Evolutionary conservation across 2,329 filamentous ascomycete species (phyloP), one percentile per base, ranked within the genome.

Genomic region (Phoma herbarum): DNA sequence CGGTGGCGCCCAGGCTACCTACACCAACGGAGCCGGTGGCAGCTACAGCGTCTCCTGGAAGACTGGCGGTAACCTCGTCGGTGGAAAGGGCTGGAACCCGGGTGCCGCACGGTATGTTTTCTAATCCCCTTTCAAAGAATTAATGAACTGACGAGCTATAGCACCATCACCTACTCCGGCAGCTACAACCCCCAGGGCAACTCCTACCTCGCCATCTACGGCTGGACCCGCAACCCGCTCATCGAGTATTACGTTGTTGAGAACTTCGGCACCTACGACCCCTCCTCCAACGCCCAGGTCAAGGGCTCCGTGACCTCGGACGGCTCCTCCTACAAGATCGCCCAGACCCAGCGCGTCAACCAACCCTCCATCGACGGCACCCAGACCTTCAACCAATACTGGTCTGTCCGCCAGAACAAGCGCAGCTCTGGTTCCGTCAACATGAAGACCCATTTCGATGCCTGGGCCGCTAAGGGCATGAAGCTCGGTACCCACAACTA

Each of bases 71-170:
- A 84, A 86, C 77, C 82, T 85, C 44, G 84, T 86, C 29, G 83
- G 78, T 57, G 85, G 85, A 29, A 87, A 86, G 74, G 85, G 85
- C 37, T 87, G 85, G 84, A 81, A 81, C 55, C 80, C 84, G 18
- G 85, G 84, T 44, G 79, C 72, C 57, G 72, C 77, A 28, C 78
- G 82, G 83, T 86, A 79, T 58, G 75, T 29, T 18, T 5, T 74
- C 23, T n/a, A 9, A n/a, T 18, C 12, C 4, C 39, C 14, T 25
- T 41, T 2, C 8, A 10, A n/a, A 28, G 16, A 9, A 18, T 2
- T 20, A 7, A 25, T 16, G n/a, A 28, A 41, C 50, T 61, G 25
- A 63, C 51, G 47, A 6, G 39, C 22, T 26, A 16, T 20, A 74
- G 72, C 28, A 72, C 69, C 51, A 71, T 75, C 35, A 74, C 68